Evolutionary conservation across 2,329 filamentous ascomycete genomes (phyloP).

Genomic region (Teratosphaeria epicoccoides): DNA sequence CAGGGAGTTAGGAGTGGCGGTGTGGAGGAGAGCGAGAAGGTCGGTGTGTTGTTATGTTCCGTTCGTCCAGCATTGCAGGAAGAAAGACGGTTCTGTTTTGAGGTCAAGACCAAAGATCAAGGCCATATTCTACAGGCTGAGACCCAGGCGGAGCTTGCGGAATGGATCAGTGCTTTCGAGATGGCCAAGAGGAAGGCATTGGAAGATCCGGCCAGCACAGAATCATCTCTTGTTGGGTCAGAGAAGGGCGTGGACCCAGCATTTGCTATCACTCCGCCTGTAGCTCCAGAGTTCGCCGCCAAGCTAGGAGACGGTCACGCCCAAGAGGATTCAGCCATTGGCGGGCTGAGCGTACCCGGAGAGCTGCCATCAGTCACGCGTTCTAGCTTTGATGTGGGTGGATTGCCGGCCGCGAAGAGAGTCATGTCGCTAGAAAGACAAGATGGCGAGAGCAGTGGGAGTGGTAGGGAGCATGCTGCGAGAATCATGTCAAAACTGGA

Average conservation of each 20-base stretch:
- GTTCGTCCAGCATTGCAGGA: constrained; percentile 84
- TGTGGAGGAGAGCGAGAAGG: constrained; percentile 91
- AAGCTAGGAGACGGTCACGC: constrained; percentile 58
- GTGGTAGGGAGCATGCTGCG: constrained; percentile 67
- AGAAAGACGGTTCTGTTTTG: constrained; percentile 92
- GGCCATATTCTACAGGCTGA: constrained; percentile 85
- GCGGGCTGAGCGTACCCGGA: constrained; percentile 24
- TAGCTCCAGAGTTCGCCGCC: constrained; percentile 81
- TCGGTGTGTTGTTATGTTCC: constrained; percentile 87
- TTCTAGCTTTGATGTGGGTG: constrained; percentile 61
- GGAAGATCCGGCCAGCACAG: constrained; percentile 54
- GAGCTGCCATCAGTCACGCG: constrained; percentile 51
- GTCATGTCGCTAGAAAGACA: constrained; percentile 40
- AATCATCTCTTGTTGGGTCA: constrained; percentile 26
- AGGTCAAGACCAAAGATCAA: constrained; percentile 94
- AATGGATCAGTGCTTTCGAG: constrained; percentile 91
- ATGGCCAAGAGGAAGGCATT: constrained; percentile 87
- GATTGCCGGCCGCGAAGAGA: constrained; percentile 38
- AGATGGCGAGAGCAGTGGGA: constrained; percentile 37
- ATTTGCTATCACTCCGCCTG: constrained; percentile 83
- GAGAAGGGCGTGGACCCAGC: constrained; percentile 52
- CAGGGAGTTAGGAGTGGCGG: constrained; percentile 69
- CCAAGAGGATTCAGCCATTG: constrained; percentile 1
- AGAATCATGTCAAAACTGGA: constrained; percentile 91
- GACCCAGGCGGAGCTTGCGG: constrained; percentile 78